Percentiles rank a stretch among this genome's conserved stretches.
phyloP scores from a whole-genome alignment of 441 rosid genomes.

The Populus tomentosa region DNA sequence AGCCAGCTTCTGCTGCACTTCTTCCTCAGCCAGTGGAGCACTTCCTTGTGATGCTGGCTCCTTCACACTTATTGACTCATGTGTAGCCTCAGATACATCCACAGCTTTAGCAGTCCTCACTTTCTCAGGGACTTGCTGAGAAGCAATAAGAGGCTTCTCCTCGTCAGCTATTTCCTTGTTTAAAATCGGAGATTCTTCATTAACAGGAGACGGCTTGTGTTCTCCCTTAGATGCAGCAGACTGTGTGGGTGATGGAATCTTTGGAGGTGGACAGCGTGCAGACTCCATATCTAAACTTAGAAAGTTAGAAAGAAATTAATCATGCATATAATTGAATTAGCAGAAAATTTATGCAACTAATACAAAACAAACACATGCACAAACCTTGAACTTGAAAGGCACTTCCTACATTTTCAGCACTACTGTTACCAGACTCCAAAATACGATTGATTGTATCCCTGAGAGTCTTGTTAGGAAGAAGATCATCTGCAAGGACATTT shows the following conservation, averaged over 20 bases:
- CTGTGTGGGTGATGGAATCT: constrained; percentile 69
- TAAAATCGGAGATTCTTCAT: constrained; percentile 31
- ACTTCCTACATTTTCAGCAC: constrained; percentile 89
- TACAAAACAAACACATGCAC: constrained; percentile 5
- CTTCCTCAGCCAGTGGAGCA: constrained; percentile 71
- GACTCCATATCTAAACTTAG: constrained; percentile 78
- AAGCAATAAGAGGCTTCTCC: constrained; percentile 42
- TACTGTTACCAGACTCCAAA: constrained; percentile 88
- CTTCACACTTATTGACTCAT: constrained; percentile 61
- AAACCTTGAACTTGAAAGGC: constrained; percentile 85
- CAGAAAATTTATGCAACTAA: not conserved
- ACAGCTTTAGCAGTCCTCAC: constrained; percentile 39
- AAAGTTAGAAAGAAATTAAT: constrained; percentile 9
- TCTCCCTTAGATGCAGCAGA: constrained; percentile 90
- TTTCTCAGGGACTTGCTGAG: constrained; percentile 43
- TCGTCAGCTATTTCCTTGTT: constrained; percentile 29
- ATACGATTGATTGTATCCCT: constrained; percentile 96
- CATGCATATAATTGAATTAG: not conserved
- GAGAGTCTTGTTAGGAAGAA: constrained; percentile 94
- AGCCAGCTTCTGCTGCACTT: constrained; percentile 80
- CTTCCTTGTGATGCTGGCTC: constrained; percentile 80
- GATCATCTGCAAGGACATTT: constrained; percentile 90
- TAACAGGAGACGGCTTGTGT: constrained; percentile 37
- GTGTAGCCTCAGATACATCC: constrained; percentile 77
- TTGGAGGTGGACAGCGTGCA: constrained; percentile 76